A percentile compares a stretch with the other conserved stretches of the same genome.
Evolutionary conservation across 306 rosid genomes (phyloP).

Genomic region (Chamaecrista fasciculata): DNA sequence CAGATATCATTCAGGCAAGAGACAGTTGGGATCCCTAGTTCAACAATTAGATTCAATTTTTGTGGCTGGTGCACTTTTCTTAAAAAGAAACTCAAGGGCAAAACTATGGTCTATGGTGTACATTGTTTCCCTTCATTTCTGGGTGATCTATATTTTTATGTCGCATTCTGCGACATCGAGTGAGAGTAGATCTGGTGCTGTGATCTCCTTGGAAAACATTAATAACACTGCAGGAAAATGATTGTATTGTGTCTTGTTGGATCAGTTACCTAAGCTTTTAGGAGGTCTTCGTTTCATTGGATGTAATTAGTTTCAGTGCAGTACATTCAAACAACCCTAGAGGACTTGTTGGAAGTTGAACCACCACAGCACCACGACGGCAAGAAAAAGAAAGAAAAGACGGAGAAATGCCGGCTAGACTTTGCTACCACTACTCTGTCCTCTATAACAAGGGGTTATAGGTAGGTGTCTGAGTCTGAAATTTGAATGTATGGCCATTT

Average conservation of each 20-base stretch:
- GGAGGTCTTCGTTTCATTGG: conserved; percentile 35
- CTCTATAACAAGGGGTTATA: no score
- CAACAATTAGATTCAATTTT: conserved; percentile 79
- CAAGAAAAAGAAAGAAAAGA: no score
- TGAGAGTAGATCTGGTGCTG: conserved; percentile 75
- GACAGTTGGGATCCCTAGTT: conserved; percentile 70
- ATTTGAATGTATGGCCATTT: no score
- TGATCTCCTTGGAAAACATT: conserved; percentile 81
- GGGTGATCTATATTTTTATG: conserved; percentile 84
- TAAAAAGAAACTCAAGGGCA: conserved; percentile 73
- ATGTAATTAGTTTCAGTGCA: conserved; percentile 19
- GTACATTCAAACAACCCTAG: not conserved
- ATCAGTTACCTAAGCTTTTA: conserved; percentile 37
- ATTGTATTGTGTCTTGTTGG: conserved; percentile 6
- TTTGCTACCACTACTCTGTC: no score
- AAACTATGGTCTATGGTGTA: conserved; percentile 77
- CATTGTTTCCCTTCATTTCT: conserved; percentile 82
- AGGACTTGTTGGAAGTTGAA: conserved; percentile 25
- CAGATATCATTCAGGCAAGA: conserved; percentile 68
- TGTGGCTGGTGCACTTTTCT: conserved; percentile 62
- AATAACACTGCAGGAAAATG: conserved; percentile 59
- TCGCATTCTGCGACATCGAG: conserved; percentile 64
- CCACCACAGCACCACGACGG: no score
- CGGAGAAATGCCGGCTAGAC: no score
- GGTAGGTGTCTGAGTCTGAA: no score